phyloP scores from a whole-genome alignment of 2,329 filamentous ascomycete genomes.

The Microsporum canis region DNA sequence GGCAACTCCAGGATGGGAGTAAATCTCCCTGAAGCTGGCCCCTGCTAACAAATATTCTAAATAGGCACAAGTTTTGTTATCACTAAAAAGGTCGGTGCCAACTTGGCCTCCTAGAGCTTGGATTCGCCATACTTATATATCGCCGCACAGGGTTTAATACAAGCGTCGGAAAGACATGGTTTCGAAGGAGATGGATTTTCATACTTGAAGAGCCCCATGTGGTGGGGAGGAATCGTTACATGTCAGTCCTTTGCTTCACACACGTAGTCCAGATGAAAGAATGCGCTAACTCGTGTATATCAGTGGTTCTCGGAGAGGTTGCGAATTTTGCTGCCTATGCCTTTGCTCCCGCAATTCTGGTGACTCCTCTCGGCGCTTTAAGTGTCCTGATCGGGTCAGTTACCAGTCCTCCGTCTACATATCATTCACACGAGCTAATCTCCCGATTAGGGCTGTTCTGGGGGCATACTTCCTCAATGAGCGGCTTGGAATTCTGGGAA shows the following conservation, averaged over 20 bases:
- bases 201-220: constrained; percentile 87
- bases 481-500: constrained; percentile 77
- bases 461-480: constrained; percentile 92
- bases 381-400: constrained; percentile 75
- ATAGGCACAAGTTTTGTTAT: constrained; percentile 93
- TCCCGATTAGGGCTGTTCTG: constrained; percentile 58
- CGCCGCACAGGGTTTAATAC: constrained; percentile 61
- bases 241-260: constrained; percentile 45
- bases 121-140: constrained; percentile 15
- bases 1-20: background rate
- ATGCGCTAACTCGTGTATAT: constrained; percentile 7
- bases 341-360: constrained; percentile 95
- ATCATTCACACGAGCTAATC: background rate
- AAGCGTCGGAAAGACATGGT: constrained; percentile 80
- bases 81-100: constrained; percentile 79
- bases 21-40: background rate
- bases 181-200: constrained; percentile 95
- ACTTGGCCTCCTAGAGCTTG: constrained; percentile 1
- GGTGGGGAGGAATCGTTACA: constrained; percentile 91
- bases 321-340: constrained; percentile 98
- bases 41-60: constrained; percentile 1
- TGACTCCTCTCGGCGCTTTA: constrained; percentile 85
- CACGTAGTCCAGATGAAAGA: background rate
- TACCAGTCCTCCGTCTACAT: constrained; percentile 13
- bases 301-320: constrained; percentile 84